Base-by-base conservation (phyloP, 306 rosid species). In the Ochetophila trinervis region DNA sequence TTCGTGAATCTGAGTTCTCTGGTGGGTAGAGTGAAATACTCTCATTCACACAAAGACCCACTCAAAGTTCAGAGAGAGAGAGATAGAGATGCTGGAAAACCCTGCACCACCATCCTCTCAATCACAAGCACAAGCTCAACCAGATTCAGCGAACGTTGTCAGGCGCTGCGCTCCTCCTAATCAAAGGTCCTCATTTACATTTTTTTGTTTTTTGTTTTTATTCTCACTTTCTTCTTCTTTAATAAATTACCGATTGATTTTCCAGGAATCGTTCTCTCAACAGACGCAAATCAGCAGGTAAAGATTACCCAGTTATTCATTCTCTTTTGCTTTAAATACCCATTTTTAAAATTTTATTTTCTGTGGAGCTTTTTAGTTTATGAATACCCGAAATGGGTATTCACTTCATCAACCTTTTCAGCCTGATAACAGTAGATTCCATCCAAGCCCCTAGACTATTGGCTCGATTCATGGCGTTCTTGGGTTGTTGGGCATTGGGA, bases 211-310 rank as follows among this genome's bases (percentile, higher is more conserved):
- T 49, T 0, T 49, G 15, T 4, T 49, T 49, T 48, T 49, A 15
- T 2, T 6, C 10, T 44, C 16, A 14, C 20, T 49, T 49, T 49
- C n/a, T 49, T 48, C 18, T 48, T 14, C 12, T 49, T 15, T 49
- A 3, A 10, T 5, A 50, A 50, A 1, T n/a, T 4, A 1, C 51
- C 20, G 19, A 16, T 50, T 6, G 9, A 22, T 8, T 2, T 66
- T 55, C 22, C 85, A 87, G 91, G 80, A 88, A 67, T 57, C 95
- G 88, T 52, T 36, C 76, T 44, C 54, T 62, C 79, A 74, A 79
- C 81, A 72, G 91, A 69, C 91, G 91, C 82, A 88, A 88, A 74
- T 76, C 95, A 24, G 34, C 90, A 59, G 95, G 95, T 85, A 50
- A 62, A 21, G 4, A 19, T 8, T 37, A 40, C 45, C 45, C 56